These are phyloP conservation scores for Fusarium dlaminii DNA, from an alignment of 2,329 filamentous ascomycete species.

Conservation along the genomic window DNA sequence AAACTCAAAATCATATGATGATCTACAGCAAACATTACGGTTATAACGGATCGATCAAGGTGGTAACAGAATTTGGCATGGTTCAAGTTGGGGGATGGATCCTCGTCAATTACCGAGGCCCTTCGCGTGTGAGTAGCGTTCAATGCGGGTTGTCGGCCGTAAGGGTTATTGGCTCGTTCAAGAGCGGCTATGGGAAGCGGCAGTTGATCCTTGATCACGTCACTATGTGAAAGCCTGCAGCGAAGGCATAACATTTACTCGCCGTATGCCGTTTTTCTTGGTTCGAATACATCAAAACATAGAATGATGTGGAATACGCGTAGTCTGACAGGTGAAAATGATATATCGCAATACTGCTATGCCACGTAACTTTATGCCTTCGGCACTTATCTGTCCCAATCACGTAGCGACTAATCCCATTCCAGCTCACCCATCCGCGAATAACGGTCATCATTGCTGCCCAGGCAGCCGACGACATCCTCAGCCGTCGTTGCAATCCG, in stretches of 20 bases:
- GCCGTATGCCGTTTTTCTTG: fast-evolving
- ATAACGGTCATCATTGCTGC: not conserved
- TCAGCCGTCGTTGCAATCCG: not conserved
- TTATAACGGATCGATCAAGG: not conserved
- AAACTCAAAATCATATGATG: not conserved
- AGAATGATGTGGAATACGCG: not conserved
- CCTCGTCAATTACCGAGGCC: not conserved
- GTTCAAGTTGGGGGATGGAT: fast-evolving
- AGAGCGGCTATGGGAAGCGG: not conserved
- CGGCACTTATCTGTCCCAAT: too few relatives aligned
- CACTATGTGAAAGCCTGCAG: not conserved
- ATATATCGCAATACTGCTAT: not conserved
- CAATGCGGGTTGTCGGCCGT: not conserved
- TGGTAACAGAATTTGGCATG: not conserved
- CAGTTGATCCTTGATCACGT: not conserved
- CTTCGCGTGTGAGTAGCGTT: not conserved
- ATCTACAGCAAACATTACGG: not conserved
- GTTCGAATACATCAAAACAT: not conserved
- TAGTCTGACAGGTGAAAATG: not conserved
- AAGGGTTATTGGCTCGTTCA: not conserved
- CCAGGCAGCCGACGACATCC: not conserved
- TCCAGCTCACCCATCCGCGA: not conserved
- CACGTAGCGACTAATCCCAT: not conserved
- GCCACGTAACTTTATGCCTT: not conserved
- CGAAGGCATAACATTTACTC: not conserved